Base-by-base conservation (phyloP, 2,329 filamentous ascomycete genomes). In the Cladosporium sp. region DNA sequence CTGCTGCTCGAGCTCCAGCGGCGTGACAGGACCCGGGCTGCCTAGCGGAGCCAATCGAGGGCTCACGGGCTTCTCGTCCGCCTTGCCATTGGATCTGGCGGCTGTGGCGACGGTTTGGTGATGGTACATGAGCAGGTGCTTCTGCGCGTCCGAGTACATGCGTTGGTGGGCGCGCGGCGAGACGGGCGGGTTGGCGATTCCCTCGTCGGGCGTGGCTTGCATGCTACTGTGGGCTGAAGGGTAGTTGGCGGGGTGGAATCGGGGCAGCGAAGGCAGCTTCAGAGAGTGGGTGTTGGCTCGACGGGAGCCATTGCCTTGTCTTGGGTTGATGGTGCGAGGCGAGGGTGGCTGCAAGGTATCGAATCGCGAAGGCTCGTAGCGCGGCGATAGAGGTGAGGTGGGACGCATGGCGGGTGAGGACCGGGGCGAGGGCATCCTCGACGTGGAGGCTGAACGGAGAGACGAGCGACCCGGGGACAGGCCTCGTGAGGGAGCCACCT, bases 171-270 rank as follows among this genome's bases (percentile, higher is more conserved):
- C 58, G 38, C 72, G 66, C 4, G 75, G 74, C 11, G 73, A 75
- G 7, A 71, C 58, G 3, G 74, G 73, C 7, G 70, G 65, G 38
- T 72, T 70, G 7, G 72, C 72, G 42, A 70, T 71, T 66, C 68
- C 9, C 69, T 69, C 58, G 35, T 63, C 64, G 9, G 56, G 66
- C 48, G 70, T 75, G 11, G 68, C 68, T 43, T 64, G 63, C 43
- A 68, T 59, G 34, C 70, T 72, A 46, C 61, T 66, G 46, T 66
- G 61, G 14, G 58, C 53, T 3, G 63, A 66, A 9, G 73, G 70
- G 60, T 73, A 78, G 63, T 78, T 77, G 56, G 76, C 74, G 6
- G 76, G 76, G 55, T 79, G 76, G 67, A 77, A 78, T 54, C 74
- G 71, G 42, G 76, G 76, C 38, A 79, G 67, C 1, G 71, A 72